Base-by-base conservation (phyloP, 2,329 filamentous ascomycete species). In the Phyllosticta citribraziliensis region DNA sequence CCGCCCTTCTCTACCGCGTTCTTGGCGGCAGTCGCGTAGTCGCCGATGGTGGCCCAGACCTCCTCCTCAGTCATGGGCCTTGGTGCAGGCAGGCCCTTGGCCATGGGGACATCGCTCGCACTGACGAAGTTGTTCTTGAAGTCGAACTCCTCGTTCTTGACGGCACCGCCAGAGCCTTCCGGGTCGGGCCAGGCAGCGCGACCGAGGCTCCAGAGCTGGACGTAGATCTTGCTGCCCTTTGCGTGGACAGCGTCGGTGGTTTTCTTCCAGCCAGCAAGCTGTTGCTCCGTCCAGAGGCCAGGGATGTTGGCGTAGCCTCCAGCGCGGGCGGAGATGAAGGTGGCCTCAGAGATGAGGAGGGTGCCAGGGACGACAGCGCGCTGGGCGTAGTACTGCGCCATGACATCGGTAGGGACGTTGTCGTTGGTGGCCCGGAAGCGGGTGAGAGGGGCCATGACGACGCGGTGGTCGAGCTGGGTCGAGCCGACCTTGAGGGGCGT, bases 161-260 rank as follows among this genome's bases (percentile, higher is more conserved):
- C 58, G 9, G 66, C 63, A 10, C 66, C 63, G 11, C 74, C 74
- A 19, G 68, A 70, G 2, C 75, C 70, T 14, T 76, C 65, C 6
- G 74, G 67, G 2, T 70, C 64, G 1, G 72, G 69, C 63, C 75
- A 70, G 0, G 81, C 81, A 2, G 79, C 78, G 3, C 86, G 80
- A 3, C 87, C 85, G 5, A 84, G 74, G 0, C 79, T 80, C 78
- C 84, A 88, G 0, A 89, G 75, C 68, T 89, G 87, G 2, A 79
- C 70, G 71, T 78, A 87, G 58, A 88, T 84, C 68, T 78, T 83
- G 22, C 78, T 80, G 8, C 82, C 82, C 66, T 85, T 85, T 22
- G 75, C 76, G 69, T 89, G 87, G 0, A 89, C 84, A 0, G 80
- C 82, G 30, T 84, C 79, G 2, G 82, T 84, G 51, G 88, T 73